A percentile compares a stretch with the other conserved stretches of the same genome.
Conservation (phyloP, 805 yeast species). For the Wickerhamiella occidentalis region DNA sequence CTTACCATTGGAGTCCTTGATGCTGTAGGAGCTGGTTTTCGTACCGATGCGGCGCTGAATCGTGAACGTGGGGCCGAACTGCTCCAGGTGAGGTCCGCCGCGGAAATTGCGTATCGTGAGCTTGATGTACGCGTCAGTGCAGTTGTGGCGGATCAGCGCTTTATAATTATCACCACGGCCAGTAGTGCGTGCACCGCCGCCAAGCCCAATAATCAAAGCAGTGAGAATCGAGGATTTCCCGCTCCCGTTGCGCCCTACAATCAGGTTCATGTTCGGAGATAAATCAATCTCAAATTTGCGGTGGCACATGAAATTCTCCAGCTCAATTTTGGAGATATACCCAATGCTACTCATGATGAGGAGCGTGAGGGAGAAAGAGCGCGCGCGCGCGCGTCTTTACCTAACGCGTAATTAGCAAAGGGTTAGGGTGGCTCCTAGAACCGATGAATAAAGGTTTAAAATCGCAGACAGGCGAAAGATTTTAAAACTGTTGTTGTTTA, state of each 20-base stretch:
- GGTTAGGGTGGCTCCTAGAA: no score
- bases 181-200: constrained; percentile 79
- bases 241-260: constrained; percentile 81
- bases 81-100: constrained; percentile 39
- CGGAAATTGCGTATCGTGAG: constrained; percentile 43
- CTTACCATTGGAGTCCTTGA: constrained; percentile 42
- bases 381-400: no score
- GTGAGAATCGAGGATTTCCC: constrained; percentile 85
- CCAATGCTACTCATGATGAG: background rate
- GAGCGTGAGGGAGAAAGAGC: background rate
- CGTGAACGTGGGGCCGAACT: constrained; percentile 55
- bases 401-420: no score
- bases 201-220: constrained; percentile 75
- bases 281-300: constrained; percentile 60
- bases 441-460: no score
- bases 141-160: constrained; percentile 66
- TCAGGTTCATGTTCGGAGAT: constrained; percentile 73
- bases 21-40: constrained; percentile 42
- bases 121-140: constrained; percentile 50
- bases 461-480: no score
- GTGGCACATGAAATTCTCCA: constrained; percentile 41
- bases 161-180: constrained; percentile 67
- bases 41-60: constrained; percentile 52
- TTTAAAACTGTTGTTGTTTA: no score
- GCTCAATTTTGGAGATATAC: constrained; percentile 46